Percentiles rank a stretch among this genome's conserved stretches.
Evolutionary conservation across 2,329 filamentous ascomycete genomes (phyloP).

Genomic region (Apiospora rasikravindrae): DNA sequence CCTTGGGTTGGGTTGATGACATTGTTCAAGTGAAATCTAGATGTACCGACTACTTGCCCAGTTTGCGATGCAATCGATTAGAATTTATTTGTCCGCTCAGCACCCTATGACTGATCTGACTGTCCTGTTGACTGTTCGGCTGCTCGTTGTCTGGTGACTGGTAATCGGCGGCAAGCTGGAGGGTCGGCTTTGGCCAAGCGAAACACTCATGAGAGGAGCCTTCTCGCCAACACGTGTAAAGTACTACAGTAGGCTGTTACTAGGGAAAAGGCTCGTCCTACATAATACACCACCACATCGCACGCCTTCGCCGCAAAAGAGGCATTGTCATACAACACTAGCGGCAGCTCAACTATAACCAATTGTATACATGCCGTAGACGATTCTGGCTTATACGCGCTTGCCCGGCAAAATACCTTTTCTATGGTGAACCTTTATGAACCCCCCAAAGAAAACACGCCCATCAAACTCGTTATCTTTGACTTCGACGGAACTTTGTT

Average conservation of each 20-base stretch:
- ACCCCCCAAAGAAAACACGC: neutral
- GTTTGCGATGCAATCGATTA: neutral
- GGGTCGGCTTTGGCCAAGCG: neutral
- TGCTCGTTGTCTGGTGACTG: neutral
- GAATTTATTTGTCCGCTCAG: neutral
- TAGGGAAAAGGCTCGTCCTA: neutral
- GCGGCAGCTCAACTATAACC: neutral
- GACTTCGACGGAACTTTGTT: slow-evolving; percentile 30
- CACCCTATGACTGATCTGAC: neutral
- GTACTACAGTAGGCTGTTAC: neutral
- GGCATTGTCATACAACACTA: neutral
- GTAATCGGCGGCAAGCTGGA: neutral
- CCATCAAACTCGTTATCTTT: slow-evolving; percentile 24
- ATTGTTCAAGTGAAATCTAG: neutral
- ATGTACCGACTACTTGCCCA: neutral
- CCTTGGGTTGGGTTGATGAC: neutral
- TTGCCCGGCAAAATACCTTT: no score
- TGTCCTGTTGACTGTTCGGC: neutral
- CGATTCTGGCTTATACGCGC: no score
- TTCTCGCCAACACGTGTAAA: neutral
- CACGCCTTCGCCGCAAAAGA: neutral
- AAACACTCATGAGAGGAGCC: neutral
- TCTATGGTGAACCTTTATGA: no score
- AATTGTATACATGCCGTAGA: neutral
- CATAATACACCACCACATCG: neutral